Base-by-base conservation (phyloP, 2,329 filamentous ascomycete species). In the Penicillium sp. region DNA sequence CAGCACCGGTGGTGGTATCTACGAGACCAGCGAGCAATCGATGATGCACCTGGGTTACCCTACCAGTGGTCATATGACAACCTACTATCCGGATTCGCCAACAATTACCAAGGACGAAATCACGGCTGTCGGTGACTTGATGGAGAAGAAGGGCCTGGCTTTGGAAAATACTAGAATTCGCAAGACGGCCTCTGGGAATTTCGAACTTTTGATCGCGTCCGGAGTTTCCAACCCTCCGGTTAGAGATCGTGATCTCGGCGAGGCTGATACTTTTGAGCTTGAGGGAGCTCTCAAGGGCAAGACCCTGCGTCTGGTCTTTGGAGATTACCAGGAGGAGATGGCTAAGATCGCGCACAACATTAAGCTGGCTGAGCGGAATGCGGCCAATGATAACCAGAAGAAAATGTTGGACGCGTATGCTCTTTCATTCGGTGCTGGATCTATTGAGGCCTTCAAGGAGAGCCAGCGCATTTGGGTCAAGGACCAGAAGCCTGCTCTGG, bases 391-490 rank as follows among this genome's bases (percentile, higher is more conserved):
- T 13, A 90, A 82, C 13, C 89, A 95, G 75, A 84, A 85, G 76
- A 83, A 86, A 54, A 93, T 93, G 89, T 84, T 92, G 67, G 77
- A 83, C 35, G 86, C 90, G 26, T 95, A 95, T 73, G 86, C 85
- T 62, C 86, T 88, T 68, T 92, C 90, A 0, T 95, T 95, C 69
- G 83, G 85, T 55, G 84, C 84, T 25, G 92, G 92, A 40, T 93
- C 90, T 26, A 82, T 94, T 52, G 83, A 91, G 63, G 87, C 87
- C 13, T 93, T 91, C 81, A 93, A 93, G 76, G 86, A 94, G 72
- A 89, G 88, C 65, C 91, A 95, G 75, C 84, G 90, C 65, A 85
- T 84, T 70, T 95, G 92, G 92, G 92, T 95, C 66, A 87, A 88
- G 71, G 91, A 96, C 73, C 91, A 93, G 75, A 88, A 89, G 22